phyloP scores from a whole-genome alignment of 208 protist species.

The Herpetomonas tarakana region DNA sequence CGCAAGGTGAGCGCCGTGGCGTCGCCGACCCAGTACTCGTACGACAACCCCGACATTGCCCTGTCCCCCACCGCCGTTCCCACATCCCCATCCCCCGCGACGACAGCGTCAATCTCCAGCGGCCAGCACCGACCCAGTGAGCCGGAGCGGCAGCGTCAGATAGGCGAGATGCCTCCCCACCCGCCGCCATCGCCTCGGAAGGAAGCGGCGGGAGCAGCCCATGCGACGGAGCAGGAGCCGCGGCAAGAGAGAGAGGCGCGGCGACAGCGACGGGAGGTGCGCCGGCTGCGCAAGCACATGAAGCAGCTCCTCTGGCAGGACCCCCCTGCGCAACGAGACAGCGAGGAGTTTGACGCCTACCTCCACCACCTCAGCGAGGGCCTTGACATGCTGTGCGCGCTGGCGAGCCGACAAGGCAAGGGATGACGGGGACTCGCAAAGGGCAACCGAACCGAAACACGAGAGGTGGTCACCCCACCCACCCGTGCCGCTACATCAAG shows the following conservation, averaged over 20 bases:
- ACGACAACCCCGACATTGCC: background rate
- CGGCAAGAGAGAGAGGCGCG: background rate
- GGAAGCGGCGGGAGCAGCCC: no score
- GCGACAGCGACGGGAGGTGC: conserved; percentile 34
- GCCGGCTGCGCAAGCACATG: conserved; percentile 38
- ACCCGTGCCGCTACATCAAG: no score
- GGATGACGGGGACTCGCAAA: no score
- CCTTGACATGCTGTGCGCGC: conserved; percentile 23
- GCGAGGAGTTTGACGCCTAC: conserved; percentile 41
- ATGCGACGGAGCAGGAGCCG: background rate
- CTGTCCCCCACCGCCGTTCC: background rate
- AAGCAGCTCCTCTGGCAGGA: conserved; percentile 57
- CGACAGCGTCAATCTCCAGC: background rate
- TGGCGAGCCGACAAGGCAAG: conserved; percentile 5
- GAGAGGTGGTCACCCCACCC: no score
- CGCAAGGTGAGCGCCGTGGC: background rate
- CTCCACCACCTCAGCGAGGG: conserved; percentile 37
- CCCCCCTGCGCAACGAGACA: conserved; percentile 34
- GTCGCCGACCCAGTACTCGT: background rate
- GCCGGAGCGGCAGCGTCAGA: no score
- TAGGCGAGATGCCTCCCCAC: no score
- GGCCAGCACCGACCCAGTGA: background rate
- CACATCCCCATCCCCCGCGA: no score
- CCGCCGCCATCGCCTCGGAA: no score
- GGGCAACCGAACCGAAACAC: no score